Evolutionary conservation across 129 eudicot genomes (phyloP).

Genomic region (Arctium lappa): DNA sequence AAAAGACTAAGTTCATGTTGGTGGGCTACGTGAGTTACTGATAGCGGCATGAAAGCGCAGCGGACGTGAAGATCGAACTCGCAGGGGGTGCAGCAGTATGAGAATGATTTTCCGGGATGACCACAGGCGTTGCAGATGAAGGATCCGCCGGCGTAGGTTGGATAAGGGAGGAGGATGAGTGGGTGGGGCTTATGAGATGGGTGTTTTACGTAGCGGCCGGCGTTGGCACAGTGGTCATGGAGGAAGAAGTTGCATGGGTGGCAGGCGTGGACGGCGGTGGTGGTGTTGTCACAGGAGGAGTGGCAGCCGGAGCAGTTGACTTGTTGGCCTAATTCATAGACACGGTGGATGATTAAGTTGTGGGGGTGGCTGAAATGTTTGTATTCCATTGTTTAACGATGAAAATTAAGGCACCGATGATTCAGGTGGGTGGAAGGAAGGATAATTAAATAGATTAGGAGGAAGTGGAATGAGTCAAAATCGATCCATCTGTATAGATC

Average conservation of each 20-base stretch:
- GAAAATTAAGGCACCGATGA: neutral
- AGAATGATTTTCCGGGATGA: constrained; percentile 38
- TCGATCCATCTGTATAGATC: constrained; percentile 6
- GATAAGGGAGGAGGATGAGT: constrained; percentile 55
- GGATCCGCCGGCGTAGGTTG: constrained; percentile 58
- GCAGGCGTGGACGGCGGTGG: constrained; percentile 51
- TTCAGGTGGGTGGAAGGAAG: neutral
- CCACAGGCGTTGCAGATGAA: constrained; percentile 69
- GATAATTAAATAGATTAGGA: neutral
- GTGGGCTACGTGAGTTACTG: constrained; percentile 46
- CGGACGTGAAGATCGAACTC: constrained; percentile 64
- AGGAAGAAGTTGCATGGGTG: constrained; percentile 62
- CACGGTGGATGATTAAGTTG: constrained; percentile 44
- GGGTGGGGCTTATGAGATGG: constrained; percentile 60
- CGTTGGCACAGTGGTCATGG: constrained; percentile 67
- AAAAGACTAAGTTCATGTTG: constrained; percentile 42
- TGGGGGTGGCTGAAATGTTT: constrained; percentile 81
- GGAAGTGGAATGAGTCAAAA: neutral
- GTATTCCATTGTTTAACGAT: constrained; percentile 47
- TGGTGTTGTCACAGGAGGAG: constrained; percentile 27
- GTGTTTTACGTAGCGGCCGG: constrained; percentile 54
- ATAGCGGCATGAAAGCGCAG: constrained; percentile 58
- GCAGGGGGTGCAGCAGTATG: constrained; percentile 56
- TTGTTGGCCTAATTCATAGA: constrained; percentile 41
- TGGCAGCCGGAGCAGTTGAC: constrained; percentile 59